Evolutionary conservation across 768 basidiomycete genomes (phyloP).

Genomic region (Fibroporia radiculosa): DNA sequence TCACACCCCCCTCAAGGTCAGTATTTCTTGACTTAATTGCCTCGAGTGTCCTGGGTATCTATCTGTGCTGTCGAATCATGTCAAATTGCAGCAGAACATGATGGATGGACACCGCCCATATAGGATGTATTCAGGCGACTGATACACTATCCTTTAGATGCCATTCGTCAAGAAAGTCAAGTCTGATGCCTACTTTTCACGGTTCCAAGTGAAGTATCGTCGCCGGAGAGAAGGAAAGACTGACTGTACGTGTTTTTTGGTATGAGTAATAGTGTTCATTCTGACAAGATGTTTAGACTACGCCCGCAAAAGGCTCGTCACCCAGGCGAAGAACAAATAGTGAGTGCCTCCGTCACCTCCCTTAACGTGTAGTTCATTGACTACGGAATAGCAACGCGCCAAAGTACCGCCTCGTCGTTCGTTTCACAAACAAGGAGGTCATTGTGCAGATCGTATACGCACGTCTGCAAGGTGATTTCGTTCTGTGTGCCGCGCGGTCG

Average conservation of each 20-base stretch:
- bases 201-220: constrained; percentile 98
- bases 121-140: constrained; percentile 1
- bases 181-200: constrained; percentile 95
- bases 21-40: constrained; percentile 8
- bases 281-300: constrained; percentile 53
- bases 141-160: constrained; percentile 42
- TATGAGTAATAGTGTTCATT: background rate
- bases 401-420: constrained; percentile 97
- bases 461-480: constrained; percentile 94
- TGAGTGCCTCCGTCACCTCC: constrained; percentile 29
- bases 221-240: constrained; percentile 98
- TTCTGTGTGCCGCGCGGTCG: constrained; percentile 83
- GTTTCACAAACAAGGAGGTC: constrained; percentile 96
- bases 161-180: constrained; percentile 98
- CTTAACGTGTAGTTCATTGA: background rate
- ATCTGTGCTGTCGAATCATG: background rate
- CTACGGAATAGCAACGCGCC: constrained; percentile 85
- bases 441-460: constrained; percentile 95
- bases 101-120: constrained; percentile 30
- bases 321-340: constrained; percentile 99
- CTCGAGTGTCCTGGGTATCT: background rate
- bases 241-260: constrained; percentile 52
- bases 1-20: constrained; percentile 33
- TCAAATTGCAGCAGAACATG: constrained; percentile 5
- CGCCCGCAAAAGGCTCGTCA: constrained; percentile 92